Evolutionary conservation across 2,329 filamentous ascomycete species (phyloP), one percentile per base, ranked within the genome.

Genomic region (Aspergillus candidus): DNA sequence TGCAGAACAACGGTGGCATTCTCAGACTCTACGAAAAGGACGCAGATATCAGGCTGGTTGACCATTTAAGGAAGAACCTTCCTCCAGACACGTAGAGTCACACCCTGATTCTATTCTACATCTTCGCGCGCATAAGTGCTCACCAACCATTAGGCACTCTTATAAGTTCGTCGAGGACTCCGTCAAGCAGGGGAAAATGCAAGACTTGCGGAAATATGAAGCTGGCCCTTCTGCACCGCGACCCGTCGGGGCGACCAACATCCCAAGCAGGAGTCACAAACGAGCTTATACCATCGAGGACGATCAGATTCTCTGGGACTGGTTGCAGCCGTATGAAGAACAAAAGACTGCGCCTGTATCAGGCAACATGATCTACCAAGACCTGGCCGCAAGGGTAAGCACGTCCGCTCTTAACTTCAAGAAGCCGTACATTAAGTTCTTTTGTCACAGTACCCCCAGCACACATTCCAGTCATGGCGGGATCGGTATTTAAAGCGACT

Each of bases 161-260:
- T 84, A 77, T 56, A 71, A 66, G 45, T 83, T 75, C 57, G 70
- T 84, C 38, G 75, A 80, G 34, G 57, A 67, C 32, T 82, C 77
- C 0, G 62, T 83, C 41, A 59, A 64, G 13, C 62, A 72, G 11
- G 73, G 73, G 7, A 56, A 59, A 32, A 53, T 82, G 5, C 70
- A 74, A 41, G 65, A 76, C 46, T 64, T 74, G 2, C 68, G 74
- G 41, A 50, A 66, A 11, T 69, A 80, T 54, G 61, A 56, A 11
- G 72, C 72, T 36, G 75, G 75, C 6, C 69, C 73, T 10, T 60
- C 63, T 6, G 47, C 52, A 33, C 60, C 69, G 15, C 71, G 78
- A 38, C 69, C 69, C 13, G 63, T 70, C 32, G 71, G 71, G 11
- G 72, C 70, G 36, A 61, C 55, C 6, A 51, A 60, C 14, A 65